phyloP scores from a whole-genome alignment of 129 eudicot species.

The Chrysanthemum makinoi region DNA sequence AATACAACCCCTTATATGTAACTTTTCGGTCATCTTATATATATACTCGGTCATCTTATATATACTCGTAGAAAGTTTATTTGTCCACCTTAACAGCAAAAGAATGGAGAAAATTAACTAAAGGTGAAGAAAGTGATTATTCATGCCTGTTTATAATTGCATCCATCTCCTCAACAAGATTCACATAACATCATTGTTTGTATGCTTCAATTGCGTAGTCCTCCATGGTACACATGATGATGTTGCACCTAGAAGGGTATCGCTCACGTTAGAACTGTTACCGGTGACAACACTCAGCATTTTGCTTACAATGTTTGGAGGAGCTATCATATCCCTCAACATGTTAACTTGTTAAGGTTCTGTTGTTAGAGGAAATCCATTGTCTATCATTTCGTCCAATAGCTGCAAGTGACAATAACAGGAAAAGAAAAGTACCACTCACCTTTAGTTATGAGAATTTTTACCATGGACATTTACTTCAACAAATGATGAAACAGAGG shows the following conservation, averaged over 20 bases:
- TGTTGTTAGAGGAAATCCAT: slow-evolving; percentile 94
- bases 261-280: slow-evolving; percentile 82
- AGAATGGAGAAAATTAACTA: slow-evolving; percentile 7
- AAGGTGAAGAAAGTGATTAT: slow-evolving; percentile 4
- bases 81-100: neutral
- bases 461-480: neutral
- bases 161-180: slow-evolving; percentile 94
- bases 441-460: slow-evolving; percentile 9
- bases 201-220: slow-evolving; percentile 68
- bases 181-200: slow-evolving; percentile 87
- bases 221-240: slow-evolving; percentile 97
- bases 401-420: slow-evolving; percentile 51
- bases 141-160: slow-evolving; percentile 74
- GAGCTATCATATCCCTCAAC: slow-evolving; percentile 92
- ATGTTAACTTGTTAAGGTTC: slow-evolving; percentile 90
- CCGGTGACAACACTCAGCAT: slow-evolving; percentile 92
- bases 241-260: slow-evolving; percentile 91
- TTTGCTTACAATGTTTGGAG: slow-evolving; percentile 94
- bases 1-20: too few species aligned
- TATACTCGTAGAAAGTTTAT: neutral
- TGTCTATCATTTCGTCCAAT: slow-evolving; percentile 98
- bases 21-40: too few species aligned
- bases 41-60: too few species aligned
- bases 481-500: slow-evolving; percentile 12
- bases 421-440: neutral